phyloP scores from a whole-genome alignment of 129 eudicot genomes.

The Logfia minima region DNA sequence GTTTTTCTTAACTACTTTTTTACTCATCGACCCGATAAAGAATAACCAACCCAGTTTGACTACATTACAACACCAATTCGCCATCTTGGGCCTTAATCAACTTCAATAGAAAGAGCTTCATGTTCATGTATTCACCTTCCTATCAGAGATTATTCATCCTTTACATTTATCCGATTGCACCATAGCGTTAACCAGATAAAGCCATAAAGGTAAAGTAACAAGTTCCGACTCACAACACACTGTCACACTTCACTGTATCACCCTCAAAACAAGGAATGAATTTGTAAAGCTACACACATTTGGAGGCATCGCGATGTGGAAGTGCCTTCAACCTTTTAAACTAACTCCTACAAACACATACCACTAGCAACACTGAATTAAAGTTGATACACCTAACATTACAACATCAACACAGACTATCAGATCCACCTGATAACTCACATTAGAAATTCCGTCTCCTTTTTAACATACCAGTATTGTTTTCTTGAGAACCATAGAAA shows the following conservation, averaged over 20 bases:
- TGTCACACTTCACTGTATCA: background rate
- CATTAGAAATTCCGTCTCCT: conserved; percentile 43
- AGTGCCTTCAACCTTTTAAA: conserved; percentile 7
- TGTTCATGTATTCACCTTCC: conserved; percentile 1
- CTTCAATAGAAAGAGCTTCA: background rate
- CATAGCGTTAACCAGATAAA: background rate
- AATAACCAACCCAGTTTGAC: background rate
- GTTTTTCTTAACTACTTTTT: background rate
- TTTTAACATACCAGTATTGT: conserved; percentile 29
- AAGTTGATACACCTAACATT: conserved; percentile 24
- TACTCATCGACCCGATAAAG: background rate
- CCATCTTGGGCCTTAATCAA: background rate
- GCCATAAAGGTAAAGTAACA: background rate
- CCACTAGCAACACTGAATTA: background rate
- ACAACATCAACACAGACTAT: conserved; percentile 22
- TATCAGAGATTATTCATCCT: conserved; percentile 23
- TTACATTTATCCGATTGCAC: conserved; percentile 15
- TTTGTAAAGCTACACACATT: conserved; percentile 16
- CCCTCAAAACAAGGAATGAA: conserved; percentile 11
- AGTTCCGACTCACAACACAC: conserved; percentile 18
- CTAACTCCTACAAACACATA: conserved; percentile 19
- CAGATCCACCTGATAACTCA: background rate
- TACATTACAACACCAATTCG: background rate
- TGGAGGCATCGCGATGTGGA: background rate
- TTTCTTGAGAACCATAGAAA: conserved; percentile 29